Evolutionary conservation across 1,284 basidiomycete genomes (phyloP).

Genomic region (Omphalotus olearius): DNA sequence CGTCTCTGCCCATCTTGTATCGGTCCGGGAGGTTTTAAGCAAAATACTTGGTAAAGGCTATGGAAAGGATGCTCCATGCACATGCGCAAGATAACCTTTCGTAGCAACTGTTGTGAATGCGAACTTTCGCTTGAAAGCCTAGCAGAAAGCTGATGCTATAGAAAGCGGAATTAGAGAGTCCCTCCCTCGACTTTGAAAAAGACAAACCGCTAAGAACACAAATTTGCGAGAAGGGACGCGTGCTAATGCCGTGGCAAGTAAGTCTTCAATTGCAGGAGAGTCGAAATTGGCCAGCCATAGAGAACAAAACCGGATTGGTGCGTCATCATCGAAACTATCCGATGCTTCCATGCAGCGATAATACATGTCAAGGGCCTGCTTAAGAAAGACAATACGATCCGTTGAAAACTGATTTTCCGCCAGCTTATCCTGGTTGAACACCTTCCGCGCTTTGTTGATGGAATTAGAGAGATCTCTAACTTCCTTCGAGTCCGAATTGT

Average conservation of each 20-base stretch:
- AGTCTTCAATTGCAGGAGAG: slow-evolving; percentile 34
- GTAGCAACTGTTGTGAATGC: slow-evolving; percentile 61
- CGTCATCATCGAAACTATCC: slow-evolving; percentile 74
- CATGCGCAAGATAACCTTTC: slow-evolving; percentile 69
- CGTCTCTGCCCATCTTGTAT: not conserved
- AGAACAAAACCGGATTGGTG: slow-evolving; percentile 79
- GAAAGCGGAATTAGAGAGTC: slow-evolving; percentile 3
- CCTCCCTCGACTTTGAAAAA: not conserved
- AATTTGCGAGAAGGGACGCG: slow-evolving; percentile 87
- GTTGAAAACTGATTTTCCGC: slow-evolving; percentile 56
- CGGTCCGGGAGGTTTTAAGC: slow-evolving; percentile 44
- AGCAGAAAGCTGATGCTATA: slow-evolving; percentile 83
- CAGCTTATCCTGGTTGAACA: slow-evolving; percentile 54
- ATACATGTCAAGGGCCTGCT: slow-evolving; percentile 80
- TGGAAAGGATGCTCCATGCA: slow-evolving; percentile 93
- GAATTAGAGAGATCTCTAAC: slow-evolving; percentile 21
- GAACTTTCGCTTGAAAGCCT: slow-evolving; percentile 53
- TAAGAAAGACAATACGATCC: slow-evolving; percentile 64
- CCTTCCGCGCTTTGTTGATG: slow-evolving; percentile 32
- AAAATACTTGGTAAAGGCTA: slow-evolving; percentile 86
- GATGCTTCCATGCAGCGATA: slow-evolving; percentile 67
- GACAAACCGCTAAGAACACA: slow-evolving; percentile 76
- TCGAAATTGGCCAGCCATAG: slow-evolving; percentile 90
- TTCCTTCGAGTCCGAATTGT: slow-evolving; percentile 21
- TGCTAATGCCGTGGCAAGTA: slow-evolving; percentile 47